Evolutionary conservation across 495 filamentous ascomycete genomes (phyloP).

Genomic region (Annulohypoxylon moriforme): DNA sequence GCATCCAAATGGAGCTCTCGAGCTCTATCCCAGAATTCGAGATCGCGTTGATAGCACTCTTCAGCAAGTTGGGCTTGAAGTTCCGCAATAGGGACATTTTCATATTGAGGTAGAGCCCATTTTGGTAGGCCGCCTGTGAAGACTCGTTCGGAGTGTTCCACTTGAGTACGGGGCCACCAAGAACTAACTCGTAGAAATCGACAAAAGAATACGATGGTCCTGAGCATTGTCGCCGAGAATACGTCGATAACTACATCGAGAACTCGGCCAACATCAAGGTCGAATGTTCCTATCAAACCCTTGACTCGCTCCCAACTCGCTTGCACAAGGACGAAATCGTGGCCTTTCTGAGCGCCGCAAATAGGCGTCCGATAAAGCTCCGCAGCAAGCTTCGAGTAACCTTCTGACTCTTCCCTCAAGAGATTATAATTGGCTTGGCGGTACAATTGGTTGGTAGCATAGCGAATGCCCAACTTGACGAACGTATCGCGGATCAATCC

Average conservation of each 20-base stretch:
- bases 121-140: slow-evolving; percentile 71
- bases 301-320: slow-evolving; percentile 75
- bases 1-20: slow-evolving; percentile 78
- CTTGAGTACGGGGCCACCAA: slow-evolving; percentile 87
- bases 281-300: slow-evolving; percentile 90
- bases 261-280: slow-evolving; percentile 92
- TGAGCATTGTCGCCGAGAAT: slow-evolving; percentile 84
- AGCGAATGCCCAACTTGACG: slow-evolving; percentile 81
- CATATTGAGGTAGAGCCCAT: slow-evolving; percentile 84
- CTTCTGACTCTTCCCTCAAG: slow-evolving; percentile 94
- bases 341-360: slow-evolving; percentile 54
- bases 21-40: slow-evolving; percentile 84
- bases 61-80: slow-evolving; percentile 53
- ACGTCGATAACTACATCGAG: slow-evolving; percentile 93
- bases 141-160: slow-evolving; percentile 47
- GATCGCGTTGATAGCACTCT: slow-evolving; percentile 72
- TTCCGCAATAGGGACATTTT: slow-evolving; percentile 64
- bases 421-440: slow-evolving; percentile 97
- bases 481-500: slow-evolving; percentile 88
- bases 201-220: slow-evolving; percentile 90
- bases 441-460: slow-evolving; percentile 91
- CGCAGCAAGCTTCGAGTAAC: slow-evolving; percentile 87
- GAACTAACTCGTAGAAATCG: slow-evolving; percentile 90
- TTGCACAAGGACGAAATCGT: slow-evolving; percentile 49
- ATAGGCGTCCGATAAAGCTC: slow-evolving; percentile 84